Evolutionary conservation across 2,329 filamentous ascomycete genomes (phyloP).

Genomic region (Stagonosporopsis tanaceti): DNA sequence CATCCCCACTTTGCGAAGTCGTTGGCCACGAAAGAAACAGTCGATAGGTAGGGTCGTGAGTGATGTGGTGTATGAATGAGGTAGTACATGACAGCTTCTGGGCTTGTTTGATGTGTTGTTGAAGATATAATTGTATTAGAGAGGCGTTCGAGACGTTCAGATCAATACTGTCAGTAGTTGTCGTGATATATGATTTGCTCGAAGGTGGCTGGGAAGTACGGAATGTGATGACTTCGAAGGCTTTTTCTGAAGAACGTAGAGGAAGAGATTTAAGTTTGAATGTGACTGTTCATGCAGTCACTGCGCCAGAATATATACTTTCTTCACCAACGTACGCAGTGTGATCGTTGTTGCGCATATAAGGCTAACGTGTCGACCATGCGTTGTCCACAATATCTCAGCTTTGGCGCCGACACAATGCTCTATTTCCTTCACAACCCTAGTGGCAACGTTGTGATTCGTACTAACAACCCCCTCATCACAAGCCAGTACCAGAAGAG

Average conservation of each 20-base stretch:
- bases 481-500: neutral
- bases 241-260: neutral
- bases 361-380: neutral
- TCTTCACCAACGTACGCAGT: neutral
- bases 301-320: neutral
- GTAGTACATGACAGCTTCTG: slow-evolving; percentile 4
- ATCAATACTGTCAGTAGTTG: neutral
- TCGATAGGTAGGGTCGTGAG: slow-evolving; percentile 18
- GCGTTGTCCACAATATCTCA: slow-evolving; percentile 2
- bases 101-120: neutral
- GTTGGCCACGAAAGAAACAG: slow-evolving; percentile 25
- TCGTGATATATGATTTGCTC: neutral
- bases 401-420: slow-evolving; percentile 11
- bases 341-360: neutral
- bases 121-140: neutral
- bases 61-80: slow-evolving; percentile 8
- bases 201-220: slow-evolving; percentile 10
- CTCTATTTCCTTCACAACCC: slow-evolving; percentile 16
- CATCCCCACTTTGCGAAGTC: slow-evolving; percentile 29
- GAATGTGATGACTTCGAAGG: neutral
- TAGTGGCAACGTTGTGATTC: slow-evolving; percentile 11
- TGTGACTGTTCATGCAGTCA: neutral
- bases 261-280: neutral
- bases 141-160: neutral
- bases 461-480: slow-evolving; percentile 9